These are phyloP conservation scores for Barbarea vulgaris DNA, from an alignment of 345 rosid genomes.

Conservation along the genomic window DNA sequence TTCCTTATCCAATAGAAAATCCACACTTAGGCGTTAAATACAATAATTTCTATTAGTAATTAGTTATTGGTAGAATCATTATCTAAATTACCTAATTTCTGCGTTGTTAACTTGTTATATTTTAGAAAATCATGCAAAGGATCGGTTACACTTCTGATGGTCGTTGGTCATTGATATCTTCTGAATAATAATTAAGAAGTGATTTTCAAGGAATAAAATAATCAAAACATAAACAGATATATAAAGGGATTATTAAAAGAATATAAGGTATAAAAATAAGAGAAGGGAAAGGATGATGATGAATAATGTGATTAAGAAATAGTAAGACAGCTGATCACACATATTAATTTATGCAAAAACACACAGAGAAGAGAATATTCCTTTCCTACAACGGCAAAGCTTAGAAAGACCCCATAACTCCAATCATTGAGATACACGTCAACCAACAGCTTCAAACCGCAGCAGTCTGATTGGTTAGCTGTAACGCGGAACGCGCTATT, in stretches of 20 bases:
- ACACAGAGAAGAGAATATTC: constrained; percentile 32
- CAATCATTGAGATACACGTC: constrained; percentile 37
- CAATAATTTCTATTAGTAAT: background rate
- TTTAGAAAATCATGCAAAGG: background rate
- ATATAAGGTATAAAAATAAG: background rate
- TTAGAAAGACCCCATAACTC: background rate
- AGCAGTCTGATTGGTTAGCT: constrained; percentile 31
- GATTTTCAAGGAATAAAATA: background rate
- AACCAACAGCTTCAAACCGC: constrained; percentile 16
- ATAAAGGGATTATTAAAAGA: background rate
- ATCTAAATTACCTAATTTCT: background rate
- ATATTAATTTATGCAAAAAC: background rate
- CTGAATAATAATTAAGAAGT: background rate
- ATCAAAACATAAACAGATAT: background rate
- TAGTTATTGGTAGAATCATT: background rate
- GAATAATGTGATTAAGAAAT: constrained; percentile 27
- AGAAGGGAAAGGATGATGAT: background rate
- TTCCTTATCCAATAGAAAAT: background rate
- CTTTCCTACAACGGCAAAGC: constrained; percentile 34
- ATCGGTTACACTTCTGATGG: constrained; percentile 13
- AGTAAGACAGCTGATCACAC: constrained; percentile 20
- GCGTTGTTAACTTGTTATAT: background rate
- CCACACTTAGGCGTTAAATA: background rate
- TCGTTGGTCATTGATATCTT: constrained; percentile 1
- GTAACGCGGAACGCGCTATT: constrained; percentile 47